phyloP scores from a whole-genome alignment of 2,329 filamentous ascomycete genomes.

The Aspergillus nomiae region DNA sequence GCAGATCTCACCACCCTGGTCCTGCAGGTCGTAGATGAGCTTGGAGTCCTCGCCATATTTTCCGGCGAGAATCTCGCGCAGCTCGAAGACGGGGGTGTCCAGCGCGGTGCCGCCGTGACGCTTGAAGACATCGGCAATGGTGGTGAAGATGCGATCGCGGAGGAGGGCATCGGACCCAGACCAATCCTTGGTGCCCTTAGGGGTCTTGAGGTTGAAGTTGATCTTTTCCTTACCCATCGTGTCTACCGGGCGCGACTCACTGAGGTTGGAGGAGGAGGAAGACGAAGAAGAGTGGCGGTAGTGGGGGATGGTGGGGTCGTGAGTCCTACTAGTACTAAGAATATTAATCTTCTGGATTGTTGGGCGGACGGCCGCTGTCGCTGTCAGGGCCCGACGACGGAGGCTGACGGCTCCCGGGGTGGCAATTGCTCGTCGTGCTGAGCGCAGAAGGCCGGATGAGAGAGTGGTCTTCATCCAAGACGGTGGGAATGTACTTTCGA shows the following conservation, averaged over 20 bases:
- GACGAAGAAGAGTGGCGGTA: conserved; percentile 5
- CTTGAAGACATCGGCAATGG: conserved; percentile 78
- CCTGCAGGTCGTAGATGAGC: conserved; percentile 85
- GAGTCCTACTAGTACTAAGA: not conserved
- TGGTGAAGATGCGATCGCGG: conserved; percentile 76
- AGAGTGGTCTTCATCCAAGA: not conserved
- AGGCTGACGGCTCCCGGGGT: not conserved
- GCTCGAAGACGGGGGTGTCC: conserved; percentile 82
- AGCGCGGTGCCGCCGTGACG: conserved; percentile 78
- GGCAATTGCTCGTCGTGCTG: not conserved
- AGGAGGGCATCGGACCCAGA: conserved; percentile 76
- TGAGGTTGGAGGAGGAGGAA: not conserved
- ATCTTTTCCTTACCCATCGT: conserved; percentile 3
- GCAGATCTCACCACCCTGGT: conserved; percentile 83
- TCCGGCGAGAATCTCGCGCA: conserved; percentile 81
- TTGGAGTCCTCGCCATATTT: conserved; percentile 94
- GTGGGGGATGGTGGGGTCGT: conserved; percentile 5
- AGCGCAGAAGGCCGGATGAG: not conserved
- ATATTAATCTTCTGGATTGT: conserved; percentile 1
- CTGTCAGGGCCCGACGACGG: not conserved
- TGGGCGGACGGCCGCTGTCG: conserved; percentile 1
- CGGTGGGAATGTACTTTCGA: not conserved
- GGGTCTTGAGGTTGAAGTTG: conserved; percentile 74
- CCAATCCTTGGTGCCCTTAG: conserved; percentile 91
- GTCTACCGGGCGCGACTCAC: not conserved